Evolutionary conservation across 768 basidiomycete species (phyloP).

Genomic region (Favolaschia claudopus): DNA sequence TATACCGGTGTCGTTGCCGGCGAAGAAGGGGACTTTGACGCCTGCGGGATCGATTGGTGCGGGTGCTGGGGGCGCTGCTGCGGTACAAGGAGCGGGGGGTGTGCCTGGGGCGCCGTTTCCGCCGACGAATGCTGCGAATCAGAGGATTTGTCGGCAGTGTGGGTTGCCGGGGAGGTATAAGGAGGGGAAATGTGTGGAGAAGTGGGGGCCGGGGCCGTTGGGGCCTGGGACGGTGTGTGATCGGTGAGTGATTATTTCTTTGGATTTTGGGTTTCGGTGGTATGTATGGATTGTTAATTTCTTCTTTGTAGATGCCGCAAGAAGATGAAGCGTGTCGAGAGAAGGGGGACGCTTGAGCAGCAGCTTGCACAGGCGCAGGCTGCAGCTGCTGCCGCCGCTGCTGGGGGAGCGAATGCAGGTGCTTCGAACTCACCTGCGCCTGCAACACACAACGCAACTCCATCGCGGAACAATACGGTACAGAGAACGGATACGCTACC

Average conservation of each 20-base stretch:
- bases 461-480: conserved; percentile 10
- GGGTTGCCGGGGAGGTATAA: conserved; percentile 79
- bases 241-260: conserved; percentile 51
- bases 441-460: too few species aligned
- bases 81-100: too few species aligned
- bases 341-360: conserved; percentile 70
- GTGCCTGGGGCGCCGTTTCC: conserved; percentile 41
- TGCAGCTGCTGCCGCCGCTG: not conserved
- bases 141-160: conserved; percentile 81
- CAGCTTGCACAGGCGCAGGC: conserved; percentile 27
- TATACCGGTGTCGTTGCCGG: too few species aligned
- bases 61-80: not conserved
- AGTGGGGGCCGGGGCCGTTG: conserved; percentile 87
- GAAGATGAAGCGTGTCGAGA: conserved; percentile 86
- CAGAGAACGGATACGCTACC: conserved; percentile 42
- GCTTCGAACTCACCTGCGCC: too few species aligned
- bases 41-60: not conserved
- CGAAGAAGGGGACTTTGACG: too few species aligned
- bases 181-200: conserved; percentile 86
- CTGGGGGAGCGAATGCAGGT: too few species aligned
- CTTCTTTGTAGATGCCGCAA: conserved; percentile 68
- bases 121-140: conserved; percentile 65
- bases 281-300: not conserved
- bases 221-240: conserved; percentile 88
- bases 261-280: not conserved